Conservation (phyloP, 1,139 yeast species). For the Debaryomyces nepalensis region DNA sequence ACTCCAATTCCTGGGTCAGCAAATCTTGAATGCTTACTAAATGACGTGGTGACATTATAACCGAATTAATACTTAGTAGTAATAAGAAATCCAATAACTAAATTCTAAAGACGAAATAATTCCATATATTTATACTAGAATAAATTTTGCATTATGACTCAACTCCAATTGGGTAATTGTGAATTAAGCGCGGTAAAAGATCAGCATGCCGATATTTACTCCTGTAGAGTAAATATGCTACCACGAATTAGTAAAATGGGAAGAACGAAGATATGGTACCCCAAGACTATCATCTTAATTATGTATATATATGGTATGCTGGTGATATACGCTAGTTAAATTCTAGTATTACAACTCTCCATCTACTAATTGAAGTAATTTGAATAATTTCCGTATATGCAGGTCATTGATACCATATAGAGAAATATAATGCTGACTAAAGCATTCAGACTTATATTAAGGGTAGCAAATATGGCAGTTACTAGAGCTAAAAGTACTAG, state of each 20-base stretch:
- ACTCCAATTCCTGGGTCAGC: slow-evolving; percentile 59
- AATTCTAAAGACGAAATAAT: neutral
- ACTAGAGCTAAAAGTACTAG: slow-evolving; percentile 7
- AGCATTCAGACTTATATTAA: neutral
- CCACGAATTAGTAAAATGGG: neutral
- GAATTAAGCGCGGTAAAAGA: slow-evolving; percentile 13
- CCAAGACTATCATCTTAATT: too few relatives aligned
- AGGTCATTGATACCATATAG: neutral
- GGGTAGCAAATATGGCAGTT: slow-evolving; percentile 5
- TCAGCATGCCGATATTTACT: slow-evolving; percentile 8
- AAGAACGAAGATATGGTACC: too few relatives aligned
- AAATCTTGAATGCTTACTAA: slow-evolving; percentile 73
- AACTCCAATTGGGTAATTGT: slow-evolving; percentile 13
- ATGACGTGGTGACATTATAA: slow-evolving; percentile 52
- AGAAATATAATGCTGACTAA: neutral
- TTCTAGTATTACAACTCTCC: too few relatives aligned
- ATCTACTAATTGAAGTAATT: too few relatives aligned
- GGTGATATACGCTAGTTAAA: too few relatives aligned
- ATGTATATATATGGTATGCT: too few relatives aligned
- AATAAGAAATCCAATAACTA: neutral
- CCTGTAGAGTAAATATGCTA: neutral
- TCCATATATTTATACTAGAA: neutral
- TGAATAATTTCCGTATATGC: neutral
- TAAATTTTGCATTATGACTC: slow-evolving; percentile 10
- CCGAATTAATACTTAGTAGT: neutral